These are phyloP conservation scores for Saccharomycopsis hybrid DNA, from an alignment of 1,139 yeast genomes.

Conservation along the genomic window DNA sequence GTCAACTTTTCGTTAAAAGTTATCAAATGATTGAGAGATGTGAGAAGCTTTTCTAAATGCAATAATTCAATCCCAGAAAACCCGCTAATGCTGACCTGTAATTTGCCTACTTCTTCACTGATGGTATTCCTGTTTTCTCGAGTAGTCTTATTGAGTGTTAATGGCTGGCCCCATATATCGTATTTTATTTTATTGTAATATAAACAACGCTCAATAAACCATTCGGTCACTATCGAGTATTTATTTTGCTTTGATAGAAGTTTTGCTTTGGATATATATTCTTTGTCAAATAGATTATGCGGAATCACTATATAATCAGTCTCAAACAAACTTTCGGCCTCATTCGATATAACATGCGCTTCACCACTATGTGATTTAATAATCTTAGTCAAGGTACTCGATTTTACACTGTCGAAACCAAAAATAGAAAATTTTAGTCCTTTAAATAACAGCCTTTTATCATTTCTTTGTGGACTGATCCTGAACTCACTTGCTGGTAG, in stretches of 20 bases:
- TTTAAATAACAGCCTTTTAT: constrained; percentile 6
- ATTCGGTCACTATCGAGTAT: constrained; percentile 51
- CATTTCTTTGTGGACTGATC: no score
- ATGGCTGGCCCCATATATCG: constrained; percentile 74
- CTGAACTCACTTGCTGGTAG: no score
- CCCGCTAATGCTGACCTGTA: constrained; percentile 67
- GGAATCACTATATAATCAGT: neutral
- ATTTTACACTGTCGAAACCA: constrained; percentile 12
- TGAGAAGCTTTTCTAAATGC: constrained; percentile 62
- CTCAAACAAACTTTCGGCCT: neutral
- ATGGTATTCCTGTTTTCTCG: no score
- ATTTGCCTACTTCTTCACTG: no score
- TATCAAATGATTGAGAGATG: constrained; percentile 24
- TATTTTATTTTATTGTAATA: constrained; percentile 46
- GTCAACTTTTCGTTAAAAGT: constrained; percentile 17
- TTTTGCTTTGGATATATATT: neutral
- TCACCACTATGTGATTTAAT: constrained; percentile 16
- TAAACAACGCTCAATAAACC: constrained; percentile 78
- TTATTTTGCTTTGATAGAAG: no score
- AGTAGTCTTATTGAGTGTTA: constrained; percentile 4
- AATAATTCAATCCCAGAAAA: constrained; percentile 76
- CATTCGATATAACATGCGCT: neutral
- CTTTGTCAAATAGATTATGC: neutral
- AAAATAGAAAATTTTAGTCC: constrained; percentile 4
- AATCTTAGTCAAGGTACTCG: constrained; percentile 4